These are phyloP conservation scores for Microcos paniculata DNA, from an alignment of 345 rosid genomes.

Conservation along the genomic window DNA sequence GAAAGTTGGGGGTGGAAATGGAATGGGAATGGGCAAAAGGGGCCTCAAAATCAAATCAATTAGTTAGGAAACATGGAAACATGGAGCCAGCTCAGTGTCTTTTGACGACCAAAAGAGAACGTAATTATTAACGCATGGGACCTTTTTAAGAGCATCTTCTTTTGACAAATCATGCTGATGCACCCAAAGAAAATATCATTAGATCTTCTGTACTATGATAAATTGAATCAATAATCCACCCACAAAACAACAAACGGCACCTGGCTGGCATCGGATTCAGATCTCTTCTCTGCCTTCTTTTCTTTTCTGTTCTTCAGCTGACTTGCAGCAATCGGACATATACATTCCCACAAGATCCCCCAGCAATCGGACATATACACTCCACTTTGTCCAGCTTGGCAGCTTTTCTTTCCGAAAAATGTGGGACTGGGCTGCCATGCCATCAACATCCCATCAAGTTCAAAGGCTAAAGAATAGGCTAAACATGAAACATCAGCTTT, in stretches of 20 bases:
- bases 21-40: neutral
- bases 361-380: neutral
- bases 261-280: neutral
- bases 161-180: constrained; percentile 15
- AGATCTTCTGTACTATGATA: neutral
- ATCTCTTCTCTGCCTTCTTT: neutral
- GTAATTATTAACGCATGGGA: constrained; percentile 15
- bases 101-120: constrained; percentile 13
- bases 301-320: neutral
- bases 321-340: neutral
- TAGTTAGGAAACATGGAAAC: neutral
- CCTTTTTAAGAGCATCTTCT: constrained; percentile 9
- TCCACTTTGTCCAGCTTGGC: neutral
- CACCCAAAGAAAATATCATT: constrained; percentile 5
- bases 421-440: neutral
- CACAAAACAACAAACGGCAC: neutral
- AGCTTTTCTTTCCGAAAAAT: neutral
- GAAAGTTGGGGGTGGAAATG: neutral
- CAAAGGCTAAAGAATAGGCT: neutral
- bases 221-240: neutral
- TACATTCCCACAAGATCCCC: neutral
- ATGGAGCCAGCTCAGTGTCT: neutral
- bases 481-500: neutral
- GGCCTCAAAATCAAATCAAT: neutral
- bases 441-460: neutral